phyloP scores from a whole-genome alignment of 2,329 filamentous ascomycete genomes.

The Leptodontidium sp. region DNA sequence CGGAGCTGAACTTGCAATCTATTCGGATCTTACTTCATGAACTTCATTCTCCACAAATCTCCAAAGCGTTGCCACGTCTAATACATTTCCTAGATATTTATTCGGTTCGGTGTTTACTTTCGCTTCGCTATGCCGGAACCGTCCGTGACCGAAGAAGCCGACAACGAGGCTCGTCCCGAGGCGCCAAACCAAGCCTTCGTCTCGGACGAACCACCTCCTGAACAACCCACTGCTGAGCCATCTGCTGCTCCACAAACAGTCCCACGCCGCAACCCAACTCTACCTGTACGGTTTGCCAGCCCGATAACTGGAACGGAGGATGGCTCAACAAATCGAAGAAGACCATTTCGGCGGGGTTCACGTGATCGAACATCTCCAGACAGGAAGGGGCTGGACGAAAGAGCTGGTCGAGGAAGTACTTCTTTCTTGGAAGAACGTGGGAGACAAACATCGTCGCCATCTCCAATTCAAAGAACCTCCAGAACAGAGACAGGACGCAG shows the following conservation, averaged over 20 bases:
- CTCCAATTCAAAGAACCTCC: background rate
- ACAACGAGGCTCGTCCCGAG: conserved; percentile 12
- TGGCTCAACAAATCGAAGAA: background rate
- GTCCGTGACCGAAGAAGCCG: conserved; percentile 4
- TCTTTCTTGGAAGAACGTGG: background rate
- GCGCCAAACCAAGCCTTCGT: background rate
- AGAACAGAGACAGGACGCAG: background rate
- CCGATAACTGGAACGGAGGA: conserved; percentile 1
- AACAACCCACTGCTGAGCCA: background rate
- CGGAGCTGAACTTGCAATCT: conserved; percentile 4
- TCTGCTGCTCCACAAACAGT: background rate
- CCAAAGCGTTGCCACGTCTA: background rate
- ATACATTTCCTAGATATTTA: background rate
- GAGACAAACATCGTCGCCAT: conserved; percentile 5
- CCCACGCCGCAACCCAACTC: conserved; percentile 4
- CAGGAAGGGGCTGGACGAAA: background rate
- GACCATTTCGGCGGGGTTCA: background rate
- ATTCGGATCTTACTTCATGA: background rate
- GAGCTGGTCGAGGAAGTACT: background rate
- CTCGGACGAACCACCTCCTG: background rate
- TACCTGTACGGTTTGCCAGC: conserved; percentile 20
- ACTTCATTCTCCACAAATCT: background rate
- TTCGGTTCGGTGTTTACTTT: background rate
- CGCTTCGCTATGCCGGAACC: conserved; percentile 15
- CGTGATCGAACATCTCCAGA: conserved; percentile 5